Percentiles rank a stretch among this genome's conserved stretches.
These are phyloP conservation scores for Gossypium armourianum DNA, from an alignment of 441 rosid species.

Conservation along the genomic window DNA sequence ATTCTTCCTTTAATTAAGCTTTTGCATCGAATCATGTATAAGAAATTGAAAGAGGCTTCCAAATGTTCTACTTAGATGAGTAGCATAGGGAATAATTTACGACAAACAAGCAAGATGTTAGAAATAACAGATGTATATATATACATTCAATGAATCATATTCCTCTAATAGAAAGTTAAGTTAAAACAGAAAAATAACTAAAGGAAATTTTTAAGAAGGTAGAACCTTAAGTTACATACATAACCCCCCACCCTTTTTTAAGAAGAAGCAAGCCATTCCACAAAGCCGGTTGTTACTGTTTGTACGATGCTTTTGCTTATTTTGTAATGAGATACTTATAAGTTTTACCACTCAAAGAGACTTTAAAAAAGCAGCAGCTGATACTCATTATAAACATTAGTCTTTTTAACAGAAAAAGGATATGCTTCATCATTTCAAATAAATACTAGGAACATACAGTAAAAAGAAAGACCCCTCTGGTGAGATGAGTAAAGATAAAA, in stretches of 20 bases:
- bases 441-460: background rate
- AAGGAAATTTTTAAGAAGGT: background rate
- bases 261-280: background rate
- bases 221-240: background rate
- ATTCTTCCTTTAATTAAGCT: background rate
- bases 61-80: background rate
- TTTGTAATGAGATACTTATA: background rate
- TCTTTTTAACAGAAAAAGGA: background rate
- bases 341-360: slow-evolving; percentile 1
- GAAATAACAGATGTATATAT: background rate
- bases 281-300: background rate
- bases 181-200: background rate
- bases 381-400: background rate
- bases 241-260: background rate
- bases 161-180: background rate
- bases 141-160: background rate
- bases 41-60: background rate
- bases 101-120: background rate
- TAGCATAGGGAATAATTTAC: background rate
- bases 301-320: background rate
- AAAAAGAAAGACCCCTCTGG: background rate
- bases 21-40: background rate
- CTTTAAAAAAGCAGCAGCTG: background rate
- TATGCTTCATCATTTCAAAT: background rate
- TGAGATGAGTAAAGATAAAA: background rate